Evolutionary conservation across 192 early-diverging fungal genomes (phyloP).

Genomic region (Chytriomyces hyalinus): DNA sequence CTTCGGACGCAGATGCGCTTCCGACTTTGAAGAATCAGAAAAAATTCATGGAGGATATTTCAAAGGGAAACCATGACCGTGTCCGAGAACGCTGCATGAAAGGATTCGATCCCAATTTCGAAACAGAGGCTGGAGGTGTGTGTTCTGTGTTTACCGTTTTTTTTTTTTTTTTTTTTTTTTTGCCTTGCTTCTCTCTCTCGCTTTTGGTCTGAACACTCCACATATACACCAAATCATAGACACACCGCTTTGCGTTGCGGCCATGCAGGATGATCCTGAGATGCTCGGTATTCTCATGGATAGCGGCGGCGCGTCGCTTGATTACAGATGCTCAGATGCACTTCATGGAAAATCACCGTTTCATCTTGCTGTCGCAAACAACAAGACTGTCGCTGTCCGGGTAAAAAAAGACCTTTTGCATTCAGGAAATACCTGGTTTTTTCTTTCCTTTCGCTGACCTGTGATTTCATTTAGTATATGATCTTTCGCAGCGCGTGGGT

Average conservation of each 20-base stretch:
- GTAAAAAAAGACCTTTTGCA: constrained; percentile 11
- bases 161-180: constrained; percentile 27
- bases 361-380: constrained; percentile 55
- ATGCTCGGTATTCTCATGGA: constrained; percentile 50
- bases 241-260: constrained; percentile 53
- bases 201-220: constrained; percentile 10
- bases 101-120: constrained; percentile 59
- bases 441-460: not conserved
- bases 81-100: constrained; percentile 45
- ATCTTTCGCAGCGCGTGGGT: constrained; percentile 56
- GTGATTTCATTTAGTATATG: constrained; percentile 36
- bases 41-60: constrained; percentile 54
- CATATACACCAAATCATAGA: constrained; percentile 32
- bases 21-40: constrained; percentile 59
- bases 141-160: not conserved
- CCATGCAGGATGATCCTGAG: constrained; percentile 53
- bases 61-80: constrained; percentile 54
- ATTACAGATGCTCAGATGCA: constrained; percentile 50
- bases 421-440: not conserved
- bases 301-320: constrained; percentile 50
- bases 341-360: constrained; percentile 56
- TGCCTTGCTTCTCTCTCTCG: not conserved
- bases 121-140: constrained; percentile 50
- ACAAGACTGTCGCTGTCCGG: constrained; percentile 50
- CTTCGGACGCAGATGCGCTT: constrained; percentile 40